These are phyloP conservation scores for Sporothrix brasiliensis DNA, from an alignment of 2,329 filamentous ascomycete genomes.

Conservation along the genomic window DNA sequence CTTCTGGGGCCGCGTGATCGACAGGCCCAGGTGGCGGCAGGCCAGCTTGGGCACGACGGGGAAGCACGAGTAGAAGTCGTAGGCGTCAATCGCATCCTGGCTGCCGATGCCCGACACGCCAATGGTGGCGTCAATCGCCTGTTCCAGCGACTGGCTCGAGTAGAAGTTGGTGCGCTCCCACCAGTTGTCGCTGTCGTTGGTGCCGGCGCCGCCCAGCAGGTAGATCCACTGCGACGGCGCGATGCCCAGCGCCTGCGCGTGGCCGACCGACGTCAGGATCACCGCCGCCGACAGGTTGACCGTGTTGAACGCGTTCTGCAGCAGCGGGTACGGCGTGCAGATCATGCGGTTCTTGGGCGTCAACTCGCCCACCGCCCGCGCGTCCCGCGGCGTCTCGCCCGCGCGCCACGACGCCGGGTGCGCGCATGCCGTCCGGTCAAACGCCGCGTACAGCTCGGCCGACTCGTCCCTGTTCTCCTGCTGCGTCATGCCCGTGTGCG, in stretches of 20 bases:
- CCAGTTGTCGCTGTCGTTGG: slow-evolving; percentile 29
- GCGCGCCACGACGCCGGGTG: slow-evolving; percentile 32
- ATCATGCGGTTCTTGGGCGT: slow-evolving; percentile 32
- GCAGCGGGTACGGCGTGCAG: slow-evolving; percentile 33
- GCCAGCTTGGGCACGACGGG: slow-evolving; percentile 33
- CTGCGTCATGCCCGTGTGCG: slow-evolving; percentile 29
- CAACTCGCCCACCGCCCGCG: slow-evolving; percentile 19
- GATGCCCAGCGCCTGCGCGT: slow-evolving; percentile 29
- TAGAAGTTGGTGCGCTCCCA: slow-evolving; percentile 31
- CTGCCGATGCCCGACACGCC: slow-evolving; percentile 23
- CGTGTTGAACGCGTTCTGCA: slow-evolving; percentile 33
- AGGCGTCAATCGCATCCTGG: slow-evolving; percentile 26
- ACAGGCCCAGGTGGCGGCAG: slow-evolving; percentile 30
- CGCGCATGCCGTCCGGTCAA: slow-evolving; percentile 27
- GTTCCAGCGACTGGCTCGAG: slow-evolving; percentile 29
- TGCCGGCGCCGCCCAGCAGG: slow-evolving; percentile 31
- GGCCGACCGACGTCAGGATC: slow-evolving; percentile 31
- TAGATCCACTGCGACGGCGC: slow-evolving; percentile 28
- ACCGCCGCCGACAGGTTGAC: slow-evolving; percentile 32
- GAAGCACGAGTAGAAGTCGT: slow-evolving; percentile 33
- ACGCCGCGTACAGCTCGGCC: slow-evolving; percentile 31
- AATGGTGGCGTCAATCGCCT: slow-evolving; percentile 29
- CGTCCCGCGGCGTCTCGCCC: slow-evolving; percentile 27
- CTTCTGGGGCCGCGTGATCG: slow-evolving; percentile 14
- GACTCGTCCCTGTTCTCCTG: slow-evolving; percentile 28